Evolutionary conservation across 371 early-diverging fungal species (phyloP).

Genomic region (Mucor plumbeus): DNA sequence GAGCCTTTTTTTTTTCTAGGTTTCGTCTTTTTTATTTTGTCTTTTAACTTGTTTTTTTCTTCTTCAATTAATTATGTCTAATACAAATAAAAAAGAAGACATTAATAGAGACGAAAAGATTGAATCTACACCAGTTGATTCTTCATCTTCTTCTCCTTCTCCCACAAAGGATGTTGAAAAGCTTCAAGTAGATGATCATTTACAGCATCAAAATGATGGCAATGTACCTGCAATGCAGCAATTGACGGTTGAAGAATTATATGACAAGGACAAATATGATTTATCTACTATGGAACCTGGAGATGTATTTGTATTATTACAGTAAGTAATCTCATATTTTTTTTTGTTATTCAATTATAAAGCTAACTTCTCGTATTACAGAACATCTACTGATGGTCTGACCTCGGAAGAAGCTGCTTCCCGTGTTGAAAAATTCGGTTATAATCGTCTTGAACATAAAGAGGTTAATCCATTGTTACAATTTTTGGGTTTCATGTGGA

Average conservation of each 20-base stretch:
- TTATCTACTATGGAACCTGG: conserved; percentile 73
- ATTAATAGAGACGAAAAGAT: neutral
- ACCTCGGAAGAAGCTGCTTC: conserved; percentile 57
- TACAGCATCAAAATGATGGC: neutral
- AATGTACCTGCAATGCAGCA: conserved; percentile 40
- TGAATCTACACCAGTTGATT: neutral
- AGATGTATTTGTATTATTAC: conserved; percentile 67
- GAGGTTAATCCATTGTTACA: conserved; percentile 74
- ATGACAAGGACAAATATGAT: conserved; percentile 80
- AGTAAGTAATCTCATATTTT: conserved; percentile 36
- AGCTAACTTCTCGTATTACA: neutral
- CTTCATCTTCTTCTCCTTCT: neutral
- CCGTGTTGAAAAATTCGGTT: conserved; percentile 67
- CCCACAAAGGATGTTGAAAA: neutral
- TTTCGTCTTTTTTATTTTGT: neutral
- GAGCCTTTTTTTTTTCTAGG: neutral
- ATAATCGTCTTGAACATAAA: conserved; percentile 68
- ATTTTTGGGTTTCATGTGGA: conserved; percentile 83
- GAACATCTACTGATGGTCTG: conserved; percentile 58
- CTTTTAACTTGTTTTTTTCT: neutral
- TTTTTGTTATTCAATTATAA: neutral
- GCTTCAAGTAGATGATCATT: neutral
- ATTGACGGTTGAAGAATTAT: conserved; percentile 70
- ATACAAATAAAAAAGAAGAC: neutral
- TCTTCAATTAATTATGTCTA: neutral